Base-by-base conservation (phyloP, 2,329 filamentous ascomycete species). In the Rasamsonia emersonii region DNA sequence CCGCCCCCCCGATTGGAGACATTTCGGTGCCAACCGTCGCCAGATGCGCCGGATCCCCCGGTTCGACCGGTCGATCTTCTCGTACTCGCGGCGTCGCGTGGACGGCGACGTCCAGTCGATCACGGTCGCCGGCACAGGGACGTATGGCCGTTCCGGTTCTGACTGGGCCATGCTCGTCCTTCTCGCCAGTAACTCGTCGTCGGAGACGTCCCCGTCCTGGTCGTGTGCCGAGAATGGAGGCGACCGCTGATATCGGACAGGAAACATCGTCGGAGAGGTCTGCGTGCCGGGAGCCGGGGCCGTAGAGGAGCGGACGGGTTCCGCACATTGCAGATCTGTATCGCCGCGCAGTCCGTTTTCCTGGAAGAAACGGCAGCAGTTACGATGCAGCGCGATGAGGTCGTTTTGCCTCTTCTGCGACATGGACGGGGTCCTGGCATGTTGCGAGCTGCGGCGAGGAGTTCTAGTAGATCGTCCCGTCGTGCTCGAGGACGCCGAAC, bases 21-120 rank as follows among this genome's bases (percentile, higher is more conserved):
- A 63, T 24, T 50, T 48, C 0, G 63, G 62, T 3, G 61, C 56
- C 4, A 64, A 50, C 5, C 54, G 52, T 0, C 59, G 51, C 54
- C 61, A 61, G 5, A 65, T 40, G 2, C 64, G 61, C 1, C 62
- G 53, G 3, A 66, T 40, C 3, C 64, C 63, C 13, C 49, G 56
- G 36, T 49, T 58, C 28, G 58, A 56, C 8, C 59, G 58, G 46
- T 62, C 55, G 66, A 75, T 59, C 71, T 77, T 47, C 75, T 74
- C 54, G 34, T 67, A 67, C 39, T 67, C 62, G 13, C 51, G 52
- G 6, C 58, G 48, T 8, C 64, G 58, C 4, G 62, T 65, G 7
- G 57, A 56, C 5, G 59, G 52, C 1, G 61, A 61, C 2, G 62
- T 67, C 64, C 64, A 67, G 38, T 65, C 61, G 25, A 65, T 64